phyloP scores from a whole-genome alignment of 108 stramenopile genomes.

The Licmophora abbreviata region DNA sequence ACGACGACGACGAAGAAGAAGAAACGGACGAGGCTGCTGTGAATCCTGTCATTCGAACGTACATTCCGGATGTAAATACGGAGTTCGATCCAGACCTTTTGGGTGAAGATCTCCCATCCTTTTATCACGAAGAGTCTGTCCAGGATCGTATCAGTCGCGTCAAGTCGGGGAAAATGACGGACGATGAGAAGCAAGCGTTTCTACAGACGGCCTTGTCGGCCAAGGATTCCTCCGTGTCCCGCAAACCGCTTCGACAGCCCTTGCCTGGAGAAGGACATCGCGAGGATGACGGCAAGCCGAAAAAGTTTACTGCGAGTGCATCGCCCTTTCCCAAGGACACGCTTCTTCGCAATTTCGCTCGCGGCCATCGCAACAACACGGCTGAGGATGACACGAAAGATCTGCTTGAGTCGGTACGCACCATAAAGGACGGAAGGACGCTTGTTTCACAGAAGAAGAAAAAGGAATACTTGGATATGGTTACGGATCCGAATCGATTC shows the following conservation, averaged over 20 bases:
- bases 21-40: neutral
- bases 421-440: conserved; percentile 24
- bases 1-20: neutral
- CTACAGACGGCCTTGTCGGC: conserved; percentile 31
- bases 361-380: conserved; percentile 10
- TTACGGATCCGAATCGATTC: conserved; percentile 48
- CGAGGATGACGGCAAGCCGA: conserved; percentile 7
- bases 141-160: conserved; percentile 45
- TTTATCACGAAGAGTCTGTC: conserved; percentile 17
- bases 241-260: conserved; percentile 20
- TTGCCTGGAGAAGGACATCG: conserved; percentile 13
- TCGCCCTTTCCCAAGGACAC: conserved; percentile 21
- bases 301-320: neutral
- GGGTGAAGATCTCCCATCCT: too few species aligned
- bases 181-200: conserved; percentile 42
- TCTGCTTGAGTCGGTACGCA: conserved; percentile 13
- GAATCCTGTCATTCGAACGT: too few species aligned
- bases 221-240: conserved; percentile 22
- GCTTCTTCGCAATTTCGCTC: conserved; percentile 31
- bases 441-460: conserved; percentile 40
- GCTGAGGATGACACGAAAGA: conserved; percentile 2
- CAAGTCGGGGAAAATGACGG: conserved; percentile 46
- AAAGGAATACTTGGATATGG: conserved; percentile 38
- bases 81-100: too few species aligned
- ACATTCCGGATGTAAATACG: neutral